Conservation (phyloP, 768 basidiomycete genomes). For the Hirschioporus abietinus region DNA sequence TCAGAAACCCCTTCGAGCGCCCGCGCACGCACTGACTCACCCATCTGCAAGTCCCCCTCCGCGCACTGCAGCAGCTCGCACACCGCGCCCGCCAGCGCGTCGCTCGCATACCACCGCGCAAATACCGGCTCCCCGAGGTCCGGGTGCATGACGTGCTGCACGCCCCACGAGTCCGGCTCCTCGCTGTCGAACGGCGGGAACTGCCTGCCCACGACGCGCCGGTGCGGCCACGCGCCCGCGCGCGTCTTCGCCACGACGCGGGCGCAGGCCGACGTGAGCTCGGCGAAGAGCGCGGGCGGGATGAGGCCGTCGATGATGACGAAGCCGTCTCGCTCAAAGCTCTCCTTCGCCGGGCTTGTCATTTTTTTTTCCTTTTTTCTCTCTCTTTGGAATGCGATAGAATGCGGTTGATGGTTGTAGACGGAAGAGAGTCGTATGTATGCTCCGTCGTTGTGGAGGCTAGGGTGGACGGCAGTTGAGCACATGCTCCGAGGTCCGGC, state of each 20-base stretch:
- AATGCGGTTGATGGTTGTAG: not conserved
- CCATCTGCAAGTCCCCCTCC: slow-evolving; percentile 66
- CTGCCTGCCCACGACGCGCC: slow-evolving; percentile 71
- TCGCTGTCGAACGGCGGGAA: slow-evolving; percentile 65
- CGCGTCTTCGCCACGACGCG: slow-evolving; percentile 49
- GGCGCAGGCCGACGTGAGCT: slow-evolving; percentile 46
- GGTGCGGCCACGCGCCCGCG: slow-evolving; percentile 54
- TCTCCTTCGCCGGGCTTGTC: slow-evolving; percentile 30
- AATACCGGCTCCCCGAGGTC: slow-evolving; percentile 56
- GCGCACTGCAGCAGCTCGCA: slow-evolving; percentile 48
- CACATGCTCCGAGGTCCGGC: not conserved
- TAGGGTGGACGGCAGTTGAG: not conserved
- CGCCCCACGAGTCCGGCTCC: slow-evolving; percentile 71
- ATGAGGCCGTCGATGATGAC: slow-evolving; percentile 58
- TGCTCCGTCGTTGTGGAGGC: not conserved
- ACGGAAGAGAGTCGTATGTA: not conserved
- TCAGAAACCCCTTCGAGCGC: not conserved
- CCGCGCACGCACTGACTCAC: slow-evolving; percentile 31
- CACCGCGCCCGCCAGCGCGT: slow-evolving; percentile 37
- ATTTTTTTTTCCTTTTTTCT: not conserved
- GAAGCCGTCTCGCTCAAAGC: slow-evolving; percentile 61
- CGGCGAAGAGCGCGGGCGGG: slow-evolving; percentile 27
- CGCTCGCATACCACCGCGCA: slow-evolving; percentile 62
- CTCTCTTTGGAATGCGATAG: not conserved
- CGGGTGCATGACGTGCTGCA: slow-evolving; percentile 81